Conservation (phyloP, 257 asterid species). For the Ajuga chamaepitys region DNA sequence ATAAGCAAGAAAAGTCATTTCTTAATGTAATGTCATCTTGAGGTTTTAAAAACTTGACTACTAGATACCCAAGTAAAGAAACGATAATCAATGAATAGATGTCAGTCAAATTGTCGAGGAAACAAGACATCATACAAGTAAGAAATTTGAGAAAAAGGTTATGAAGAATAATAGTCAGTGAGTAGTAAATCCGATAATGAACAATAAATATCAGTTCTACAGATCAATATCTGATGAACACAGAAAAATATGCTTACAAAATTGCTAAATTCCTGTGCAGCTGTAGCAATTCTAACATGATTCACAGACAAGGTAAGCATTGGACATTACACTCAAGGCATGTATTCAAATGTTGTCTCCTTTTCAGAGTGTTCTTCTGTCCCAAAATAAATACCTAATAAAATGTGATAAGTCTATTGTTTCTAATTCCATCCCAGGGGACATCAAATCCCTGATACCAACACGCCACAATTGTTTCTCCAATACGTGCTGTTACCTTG, state of each 20-base stretch:
- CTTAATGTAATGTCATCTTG: no score
- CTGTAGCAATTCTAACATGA: slow-evolving; percentile 11
- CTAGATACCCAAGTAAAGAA: no score
- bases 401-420: background rate
- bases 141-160: background rate
- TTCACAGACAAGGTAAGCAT: background rate
- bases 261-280: slow-evolving; percentile 1
- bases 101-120: background rate
- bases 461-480: background rate
- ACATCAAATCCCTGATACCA: slow-evolving; percentile 4
- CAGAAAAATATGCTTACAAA: slow-evolving; percentile 11
- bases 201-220: background rate
- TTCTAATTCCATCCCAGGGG: background rate
- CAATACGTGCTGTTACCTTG: slow-evolving; percentile 24
- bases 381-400: slow-evolving; percentile 8
- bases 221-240: background rate
- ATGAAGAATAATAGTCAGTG: background rate
- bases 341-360: background rate
- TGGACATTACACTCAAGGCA: background rate
- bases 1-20: no score
- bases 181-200: background rate
- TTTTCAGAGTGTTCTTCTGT: background rate
- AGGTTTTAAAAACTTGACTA: no score
- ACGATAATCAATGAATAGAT: no score
- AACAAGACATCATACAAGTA: background rate